Evolutionary conservation across 1,139 yeast genomes (phyloP), one percentile per base, ranked within the genome.

Genomic region (Hansenula anomala): DNA sequence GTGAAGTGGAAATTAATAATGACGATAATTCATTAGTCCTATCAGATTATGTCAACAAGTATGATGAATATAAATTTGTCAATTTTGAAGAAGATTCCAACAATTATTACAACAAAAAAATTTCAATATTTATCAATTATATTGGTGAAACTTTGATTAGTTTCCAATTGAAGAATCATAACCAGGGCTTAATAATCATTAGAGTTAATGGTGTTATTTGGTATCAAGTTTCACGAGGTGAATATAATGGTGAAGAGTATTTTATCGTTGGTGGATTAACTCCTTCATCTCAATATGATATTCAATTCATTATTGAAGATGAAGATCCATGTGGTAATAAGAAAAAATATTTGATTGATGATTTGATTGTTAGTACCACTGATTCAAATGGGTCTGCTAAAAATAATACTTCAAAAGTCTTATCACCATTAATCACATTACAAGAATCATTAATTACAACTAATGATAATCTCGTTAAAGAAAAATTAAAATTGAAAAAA

Each of bases 221-320:
- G 90, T 65, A 75, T 50, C 69, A 76, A 62, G 66, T 67, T 41
- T 56, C 71, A 0, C 63, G 72, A 31, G 71, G 73, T 26, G 62
- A 61, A 17, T 51, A 48, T 31, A 52, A 59, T 27, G 63, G 67
- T 30, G 76, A 73, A 36, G 61, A 59, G 28, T 62, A 65, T 42
- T 68, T 74, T 30, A 66, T 78, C 9, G 73, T 82, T 29, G 76
- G 75, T 55, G 88, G 88, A 1, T 63, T 83, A 36, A 78, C 86
- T 12, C 85, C 89, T 0, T 60, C 76, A 23, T 77, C 78, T 32
- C 86, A 82, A 45, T 83, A 80, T 51, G 87, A 80, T 49, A 72
- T 83, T 37, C 85, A 79, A 42, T 64, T 80, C 40, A 63, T 75
- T 37, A 63, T 71, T 36, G 61, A 69, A 18, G 61, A 62, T 34